Conservation (phyloP, 495 filamentous ascomycete genomes). For the Peziza echinospora region DNA sequence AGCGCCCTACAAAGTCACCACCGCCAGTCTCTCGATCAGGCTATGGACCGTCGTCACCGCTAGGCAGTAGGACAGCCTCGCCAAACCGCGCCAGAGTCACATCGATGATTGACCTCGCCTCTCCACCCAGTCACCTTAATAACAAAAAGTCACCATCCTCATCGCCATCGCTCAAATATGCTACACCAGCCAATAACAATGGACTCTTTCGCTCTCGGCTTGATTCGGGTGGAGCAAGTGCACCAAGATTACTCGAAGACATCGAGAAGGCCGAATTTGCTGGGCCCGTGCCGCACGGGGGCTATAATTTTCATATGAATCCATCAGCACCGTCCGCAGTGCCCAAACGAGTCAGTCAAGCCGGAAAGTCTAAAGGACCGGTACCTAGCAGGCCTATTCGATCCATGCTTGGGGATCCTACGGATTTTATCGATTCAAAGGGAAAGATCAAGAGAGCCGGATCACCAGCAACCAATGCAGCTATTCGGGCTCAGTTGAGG, state of each 20-base stretch:
- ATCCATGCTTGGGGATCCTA: slow-evolving; percentile 4
- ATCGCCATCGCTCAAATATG: neutral
- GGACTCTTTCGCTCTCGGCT: slow-evolving; percentile 1
- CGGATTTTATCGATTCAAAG: slow-evolving; percentile 3
- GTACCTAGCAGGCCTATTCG: neutral
- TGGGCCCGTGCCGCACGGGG: slow-evolving; percentile 11
- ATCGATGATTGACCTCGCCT: slow-evolving; percentile 15
- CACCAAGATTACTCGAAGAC: slow-evolving; percentile 14
- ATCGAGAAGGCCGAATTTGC: slow-evolving; percentile 6
- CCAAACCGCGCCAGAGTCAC: slow-evolving; percentile 15
- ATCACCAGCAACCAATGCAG: slow-evolving; percentile 9
- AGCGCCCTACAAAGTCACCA: slow-evolving; percentile 21
- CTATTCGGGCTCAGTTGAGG: slow-evolving; percentile 5
- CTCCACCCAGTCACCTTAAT: slow-evolving; percentile 16
- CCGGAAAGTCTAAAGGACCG: neutral
- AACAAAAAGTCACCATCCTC: slow-evolving; percentile 2
- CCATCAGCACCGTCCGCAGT: slow-evolving; percentile 5
- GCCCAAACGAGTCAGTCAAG: slow-evolving; percentile 4
- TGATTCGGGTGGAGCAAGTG: slow-evolving; percentile 6
- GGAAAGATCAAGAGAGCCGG: slow-evolving; percentile 6
- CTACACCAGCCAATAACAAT: neutral
- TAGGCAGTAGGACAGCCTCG: slow-evolving; percentile 33
- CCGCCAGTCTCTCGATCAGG: slow-evolving; percentile 25
- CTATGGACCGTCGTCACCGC: slow-evolving; percentile 10
- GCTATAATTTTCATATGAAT: slow-evolving; percentile 14